phyloP scores from a whole-genome alignment of 2,329 filamentous ascomycete species.

The Chrysoporthe cubensis region DNA sequence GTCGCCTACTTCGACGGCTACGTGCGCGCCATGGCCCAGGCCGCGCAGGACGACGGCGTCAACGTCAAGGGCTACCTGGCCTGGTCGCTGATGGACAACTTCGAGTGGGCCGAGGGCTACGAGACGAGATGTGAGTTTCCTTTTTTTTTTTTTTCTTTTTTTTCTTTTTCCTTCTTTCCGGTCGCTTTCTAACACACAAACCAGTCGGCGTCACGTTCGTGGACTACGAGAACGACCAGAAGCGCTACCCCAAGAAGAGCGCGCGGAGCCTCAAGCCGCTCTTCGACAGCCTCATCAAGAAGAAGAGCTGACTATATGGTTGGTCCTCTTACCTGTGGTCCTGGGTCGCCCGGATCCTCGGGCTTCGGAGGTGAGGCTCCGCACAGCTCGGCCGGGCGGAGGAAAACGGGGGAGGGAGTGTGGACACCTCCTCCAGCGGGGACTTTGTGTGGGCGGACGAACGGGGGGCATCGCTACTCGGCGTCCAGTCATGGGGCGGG shows the following conservation, averaged over 20 bases:
- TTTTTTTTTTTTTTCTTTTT: not conserved
- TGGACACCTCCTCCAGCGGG: not conserved
- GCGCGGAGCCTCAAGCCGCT: slow-evolving; percentile 71
- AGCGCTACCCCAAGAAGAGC: slow-evolving; percentile 82
- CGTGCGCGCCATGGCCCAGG: slow-evolving; percentile 75
- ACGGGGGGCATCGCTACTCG: too few species aligned
- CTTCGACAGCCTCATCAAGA: slow-evolving; percentile 72
- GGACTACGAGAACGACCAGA: slow-evolving; percentile 80
- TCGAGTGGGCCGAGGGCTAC: slow-evolving; percentile 91
- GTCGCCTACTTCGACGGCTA: slow-evolving; percentile 79
- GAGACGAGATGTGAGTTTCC: slow-evolving; percentile 61
- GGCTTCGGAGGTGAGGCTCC: not conserved
- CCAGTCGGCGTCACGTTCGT: slow-evolving; percentile 76
- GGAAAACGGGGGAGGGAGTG: not conserved
- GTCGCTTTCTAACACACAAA: slow-evolving; percentile 39
- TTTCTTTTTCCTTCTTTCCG: not conserved
- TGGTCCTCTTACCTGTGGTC: slow-evolving; percentile 19
- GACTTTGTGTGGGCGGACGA: too few species aligned
- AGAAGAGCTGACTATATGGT: slow-evolving; percentile 45
- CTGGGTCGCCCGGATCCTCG: slow-evolving; percentile 5
- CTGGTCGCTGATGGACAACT: slow-evolving; percentile 90
- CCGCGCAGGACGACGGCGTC: slow-evolving; percentile 72
- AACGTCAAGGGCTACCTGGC: slow-evolving; percentile 81
- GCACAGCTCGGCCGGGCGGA: too few species aligned
- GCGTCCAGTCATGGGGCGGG: too few species aligned